Conservation (phyloP, 305 asterid genomes). For the Fraxinus velutina region DNA sequence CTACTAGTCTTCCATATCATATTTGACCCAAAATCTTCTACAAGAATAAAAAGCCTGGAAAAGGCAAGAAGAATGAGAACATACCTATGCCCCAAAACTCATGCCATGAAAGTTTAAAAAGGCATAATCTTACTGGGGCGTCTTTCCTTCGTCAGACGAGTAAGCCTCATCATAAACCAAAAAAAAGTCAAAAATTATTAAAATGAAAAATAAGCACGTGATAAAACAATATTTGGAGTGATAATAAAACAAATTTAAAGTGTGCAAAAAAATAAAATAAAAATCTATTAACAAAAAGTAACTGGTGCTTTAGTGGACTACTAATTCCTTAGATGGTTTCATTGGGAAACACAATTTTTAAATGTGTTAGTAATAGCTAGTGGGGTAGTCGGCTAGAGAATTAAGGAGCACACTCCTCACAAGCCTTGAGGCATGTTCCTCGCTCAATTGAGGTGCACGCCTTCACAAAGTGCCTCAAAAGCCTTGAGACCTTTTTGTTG, state of each 20-base stretch:
- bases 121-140: neutral
- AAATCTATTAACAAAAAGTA: neutral
- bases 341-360: neutral
- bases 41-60: neutral
- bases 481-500: neutral
- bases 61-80: neutral
- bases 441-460: neutral
- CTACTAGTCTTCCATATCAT: neutral
- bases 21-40: neutral
- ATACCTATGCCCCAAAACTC: neutral
- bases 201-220: neutral
- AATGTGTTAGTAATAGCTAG: neutral
- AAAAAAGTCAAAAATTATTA: neutral
- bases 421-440: neutral
- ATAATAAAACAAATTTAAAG: neutral
- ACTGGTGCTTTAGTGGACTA: neutral
- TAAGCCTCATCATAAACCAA: neutral
- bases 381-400: neutral
- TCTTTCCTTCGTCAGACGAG: neutral
- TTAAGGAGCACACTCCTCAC: neutral
- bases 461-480: neutral
- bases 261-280: neutral
- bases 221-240: neutral
- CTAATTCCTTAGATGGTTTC: neutral
- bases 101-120: neutral